These are phyloP conservation scores for Starmerella powellii DNA, from an alignment of 805 yeast species.

Conservation along the genomic window DNA sequence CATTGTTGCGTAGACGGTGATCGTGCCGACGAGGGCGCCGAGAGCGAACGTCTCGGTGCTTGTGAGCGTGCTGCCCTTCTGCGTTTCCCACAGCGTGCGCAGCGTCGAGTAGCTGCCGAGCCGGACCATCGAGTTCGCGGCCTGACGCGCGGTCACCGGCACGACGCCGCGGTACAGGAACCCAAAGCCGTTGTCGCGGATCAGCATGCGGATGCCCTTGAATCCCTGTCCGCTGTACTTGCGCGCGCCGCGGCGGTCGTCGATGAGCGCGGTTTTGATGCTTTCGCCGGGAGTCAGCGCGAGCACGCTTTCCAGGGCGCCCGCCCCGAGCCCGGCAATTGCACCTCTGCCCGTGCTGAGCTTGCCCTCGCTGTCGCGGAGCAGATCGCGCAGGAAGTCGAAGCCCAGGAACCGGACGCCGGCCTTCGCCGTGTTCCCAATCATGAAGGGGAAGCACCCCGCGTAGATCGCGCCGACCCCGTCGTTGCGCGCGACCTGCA, in stretches of 20 bases:
- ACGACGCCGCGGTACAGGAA: slow-evolving; percentile 82
- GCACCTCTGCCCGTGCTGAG: slow-evolving; percentile 85
- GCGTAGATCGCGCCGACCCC: slow-evolving; percentile 73
- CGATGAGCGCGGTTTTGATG: slow-evolving; percentile 88
- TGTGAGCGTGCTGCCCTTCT: slow-evolving; percentile 47
- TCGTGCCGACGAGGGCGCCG: slow-evolving; percentile 79
- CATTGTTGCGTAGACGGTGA: slow-evolving; percentile 86
- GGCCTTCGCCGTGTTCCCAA: slow-evolving; percentile 93
- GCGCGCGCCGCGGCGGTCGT: slow-evolving; percentile 64
- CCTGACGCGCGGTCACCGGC: slow-evolving; percentile 92
- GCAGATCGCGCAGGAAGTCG: slow-evolving; percentile 65
- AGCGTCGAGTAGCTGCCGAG: slow-evolving; percentile 85
- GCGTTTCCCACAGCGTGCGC: slow-evolving; percentile 35
- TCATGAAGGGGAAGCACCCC: slow-evolving; percentile 93
- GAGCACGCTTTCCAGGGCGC: slow-evolving; percentile 75
- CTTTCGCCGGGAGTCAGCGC: slow-evolving; percentile 98
- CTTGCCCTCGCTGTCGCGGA: slow-evolving; percentile 76
- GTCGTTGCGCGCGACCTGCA: slow-evolving; percentile 60
- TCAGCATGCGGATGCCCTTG: slow-evolving; percentile 51
- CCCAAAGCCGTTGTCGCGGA: slow-evolving; percentile 64
- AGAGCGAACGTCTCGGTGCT: slow-evolving; percentile 71
- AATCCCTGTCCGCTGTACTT: slow-evolving; percentile 48
- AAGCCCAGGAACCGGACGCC: slow-evolving; percentile 90
- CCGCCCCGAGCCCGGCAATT: slow-evolving; percentile 95
- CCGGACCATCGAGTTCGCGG: slow-evolving; percentile 89